Conservation (phyloP, 2,329 filamentous ascomycete genomes). For the Diaporthe capsici region DNA sequence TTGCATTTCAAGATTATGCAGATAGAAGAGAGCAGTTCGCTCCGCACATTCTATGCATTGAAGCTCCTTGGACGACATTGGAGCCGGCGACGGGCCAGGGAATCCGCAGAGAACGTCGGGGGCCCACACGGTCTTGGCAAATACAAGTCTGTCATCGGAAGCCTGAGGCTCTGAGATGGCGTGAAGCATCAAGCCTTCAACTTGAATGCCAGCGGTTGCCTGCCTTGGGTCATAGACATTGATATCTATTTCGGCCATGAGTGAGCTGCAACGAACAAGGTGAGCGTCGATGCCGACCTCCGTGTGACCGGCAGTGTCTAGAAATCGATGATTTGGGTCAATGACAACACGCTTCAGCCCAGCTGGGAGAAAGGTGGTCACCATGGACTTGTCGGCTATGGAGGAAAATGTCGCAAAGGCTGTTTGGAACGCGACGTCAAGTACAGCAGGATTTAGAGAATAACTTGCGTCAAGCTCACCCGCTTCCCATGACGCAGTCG, state of each 20-base stretch:
- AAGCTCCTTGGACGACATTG: too few species aligned
- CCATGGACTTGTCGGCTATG: background rate
- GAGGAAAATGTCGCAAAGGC: background rate
- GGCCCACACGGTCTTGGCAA: conserved; percentile 20
- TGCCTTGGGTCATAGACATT: background rate
- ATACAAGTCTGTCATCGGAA: conserved; percentile 29
- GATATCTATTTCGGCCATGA: background rate
- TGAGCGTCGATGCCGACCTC: too few species aligned
- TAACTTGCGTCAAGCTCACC: too few species aligned
- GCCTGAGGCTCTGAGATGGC: conserved; percentile 30
- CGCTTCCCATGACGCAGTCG: background rate
- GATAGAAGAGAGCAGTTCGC: too few species aligned
- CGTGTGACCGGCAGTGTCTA: too few species aligned
- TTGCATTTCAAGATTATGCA: too few species aligned
- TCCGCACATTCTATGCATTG: too few species aligned
- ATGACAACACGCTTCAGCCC: background rate
- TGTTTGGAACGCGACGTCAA: background rate
- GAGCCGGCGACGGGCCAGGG: too few species aligned
- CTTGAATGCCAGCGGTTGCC: conserved; percentile 2
- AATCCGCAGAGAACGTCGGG: too few species aligned
- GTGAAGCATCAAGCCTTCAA: conserved; percentile 32
- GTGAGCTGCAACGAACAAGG: too few species aligned
- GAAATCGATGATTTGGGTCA: background rate
- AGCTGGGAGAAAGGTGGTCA: background rate
- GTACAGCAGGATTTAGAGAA: background rate